Base-by-base conservation (phyloP, 208 protist species). In the Acanthamoeba comandoni region DNA sequence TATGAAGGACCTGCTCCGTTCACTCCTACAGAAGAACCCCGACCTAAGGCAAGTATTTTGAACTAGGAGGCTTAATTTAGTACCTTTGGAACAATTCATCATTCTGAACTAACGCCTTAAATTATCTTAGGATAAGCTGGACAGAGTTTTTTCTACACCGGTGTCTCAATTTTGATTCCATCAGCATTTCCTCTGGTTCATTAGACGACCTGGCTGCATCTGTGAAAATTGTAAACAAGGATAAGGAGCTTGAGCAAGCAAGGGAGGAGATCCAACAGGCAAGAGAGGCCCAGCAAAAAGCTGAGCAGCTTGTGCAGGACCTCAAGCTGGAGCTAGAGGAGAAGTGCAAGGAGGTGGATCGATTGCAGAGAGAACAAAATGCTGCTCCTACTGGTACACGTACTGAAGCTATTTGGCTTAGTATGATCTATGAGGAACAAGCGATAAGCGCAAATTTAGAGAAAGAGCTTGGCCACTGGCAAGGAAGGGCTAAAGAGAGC, bases 1-100 rank as follows among this genome's bases (percentile, higher is more conserved):
- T 43, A 89, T 89, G 80, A 89, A 89, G 80, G 80, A 89, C 15
- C 80, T 89, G 5, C 58, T 89, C n/a, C 12, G 8, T 15, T 73
- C 55, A 29, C 43, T 89, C 15, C 80, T 89, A 12, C 9, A 70
- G 15, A 35, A 51, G 13, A 89, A 89, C 12, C 80, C 80, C 60
- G 80, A 67, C n/a, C 35, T 89, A 2, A n/a, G n/a, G n/a, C n/a
- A n/a, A n/a, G n/a, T n/a, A n/a, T n/a, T n/a, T n/a, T n/a, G n/a
- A n/a, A n/a, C n/a, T n/a, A n/a, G n/a, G n/a, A n/a, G n/a, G n/a
- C n/a, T n/a, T n/a, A n/a, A n/a, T n/a, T n/a, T n/a, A n/a, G n/a
- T n/a, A n/a, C n/a, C n/a, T n/a, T n/a, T n/a, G n/a, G n/a, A n/a
- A n/a, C n/a, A n/a, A n/a, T n/a, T n/a, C n/a, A n/a, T n/a, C n/a